These are phyloP conservation scores for Saturnispora galanensis DNA, from an alignment of 805 yeast species.

Conservation along the genomic window DNA sequence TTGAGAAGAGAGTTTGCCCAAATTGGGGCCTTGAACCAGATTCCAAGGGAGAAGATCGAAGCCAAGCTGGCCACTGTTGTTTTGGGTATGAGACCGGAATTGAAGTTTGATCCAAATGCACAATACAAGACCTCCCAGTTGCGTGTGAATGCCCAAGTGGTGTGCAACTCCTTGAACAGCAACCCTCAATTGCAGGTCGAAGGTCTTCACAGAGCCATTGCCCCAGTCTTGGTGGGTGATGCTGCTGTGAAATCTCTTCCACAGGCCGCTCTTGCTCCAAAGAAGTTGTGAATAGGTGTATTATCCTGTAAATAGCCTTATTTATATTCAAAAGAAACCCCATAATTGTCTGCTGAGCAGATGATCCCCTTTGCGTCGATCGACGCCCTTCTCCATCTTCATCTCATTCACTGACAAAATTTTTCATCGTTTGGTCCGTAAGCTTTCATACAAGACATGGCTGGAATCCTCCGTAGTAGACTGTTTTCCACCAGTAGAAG, in stretches of 20 bases:
- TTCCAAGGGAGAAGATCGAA: conserved; percentile 16
- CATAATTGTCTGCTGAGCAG: not conserved
- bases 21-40: conserved; percentile 9
- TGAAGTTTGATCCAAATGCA: conserved; percentile 14
- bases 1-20: conserved; percentile 13
- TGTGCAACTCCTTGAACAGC: conserved; percentile 22
- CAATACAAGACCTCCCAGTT: conserved; percentile 19
- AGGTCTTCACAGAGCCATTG: conserved; percentile 15
- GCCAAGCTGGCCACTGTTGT: conserved; percentile 20
- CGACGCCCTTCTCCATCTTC: not conserved
- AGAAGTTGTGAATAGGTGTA: conserved; percentile 7
- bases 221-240: conserved; percentile 16
- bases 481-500: conserved; percentile 13
- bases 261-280: conserved; percentile 12
- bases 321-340: no score
- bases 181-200: conserved; percentile 26
- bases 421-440: not conserved
- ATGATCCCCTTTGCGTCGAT: conserved; percentile 1
- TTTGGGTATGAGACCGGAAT: conserved; percentile 21
- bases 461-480: conserved; percentile 3
- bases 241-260: conserved; percentile 18
- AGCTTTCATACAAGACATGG: not conserved
- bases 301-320: conserved; percentile 1
- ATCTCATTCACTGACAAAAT: not conserved
- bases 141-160: conserved; percentile 24